Base-by-base conservation (phyloP, 1,139 yeast genomes). In the Ogataea hybrid region DNA sequence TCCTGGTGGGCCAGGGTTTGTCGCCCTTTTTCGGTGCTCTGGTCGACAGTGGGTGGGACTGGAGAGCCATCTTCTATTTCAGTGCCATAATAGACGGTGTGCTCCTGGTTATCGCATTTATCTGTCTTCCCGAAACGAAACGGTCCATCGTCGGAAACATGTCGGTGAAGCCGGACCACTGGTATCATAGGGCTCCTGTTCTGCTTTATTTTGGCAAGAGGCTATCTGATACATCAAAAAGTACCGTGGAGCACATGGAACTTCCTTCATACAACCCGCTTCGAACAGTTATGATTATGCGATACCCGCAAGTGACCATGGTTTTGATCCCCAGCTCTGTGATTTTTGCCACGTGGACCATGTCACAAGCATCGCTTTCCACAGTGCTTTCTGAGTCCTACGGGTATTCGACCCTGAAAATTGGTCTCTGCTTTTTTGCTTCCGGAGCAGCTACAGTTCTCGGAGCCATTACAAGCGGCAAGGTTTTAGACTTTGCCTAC, bases 61-160 rank as follows among this genome's bases (percentile, higher is more conserved):
- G 95, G 94, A 70, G 88, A 46, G 80, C 87, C 0, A 79, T 85
- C 17, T 87, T 86, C 56, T 81, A 87, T 78, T 83, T 85, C 49
- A 62, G 84, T 39, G 79, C 84, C 4, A 78, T 84, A 17, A 75
- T 81, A 4, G 72, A 81, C 14, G 79, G 80, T 1, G 44, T 63
- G 1, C 63, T 73, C 8, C 55, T 72, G 1, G 6, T 68, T 0
- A 29, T 68, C 2, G 69, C 70, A 1, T 56, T 71, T 2, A 17
- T 79, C 1, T 38, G 72, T 0, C 57, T 85, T 10, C 95, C 95
- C 0, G 95, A 87, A 55, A 86, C 95, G 0, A 77, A 76, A 46
- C 67, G 94, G 44, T 62, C 75, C 0, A 59, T 82, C 7, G 89
- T 80, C 2, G 94, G 92, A 0, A 84, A 84, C 56, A 79, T 84